Percentiles rank a stretch among this genome's conserved stretches.
Evolutionary conservation across 768 basidiomycete species (phyloP).

Genomic region (Agrocybe chaxingu): DNA sequence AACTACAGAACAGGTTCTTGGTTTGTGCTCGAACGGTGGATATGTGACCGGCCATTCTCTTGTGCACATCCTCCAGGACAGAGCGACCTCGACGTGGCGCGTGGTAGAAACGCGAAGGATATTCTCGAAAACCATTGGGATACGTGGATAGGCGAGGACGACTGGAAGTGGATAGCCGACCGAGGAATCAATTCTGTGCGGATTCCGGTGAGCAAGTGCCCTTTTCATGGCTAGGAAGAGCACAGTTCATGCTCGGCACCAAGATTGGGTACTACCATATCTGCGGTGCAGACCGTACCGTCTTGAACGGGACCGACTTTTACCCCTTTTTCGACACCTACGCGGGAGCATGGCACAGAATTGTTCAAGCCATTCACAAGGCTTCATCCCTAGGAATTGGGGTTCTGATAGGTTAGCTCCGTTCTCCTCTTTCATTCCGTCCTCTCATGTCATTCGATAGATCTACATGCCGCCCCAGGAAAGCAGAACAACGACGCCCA

Average conservation of each 20-base stretch:
- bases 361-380: conserved; percentile 54
- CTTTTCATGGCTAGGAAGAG: neutral
- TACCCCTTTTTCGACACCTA: conserved; percentile 45
- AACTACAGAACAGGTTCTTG: conserved; percentile 50
- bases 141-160: conserved; percentile 60
- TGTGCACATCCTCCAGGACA: conserved; percentile 51
- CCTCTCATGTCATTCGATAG: conserved; percentile 26
- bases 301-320: conserved; percentile 68
- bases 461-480: conserved; percentile 73
- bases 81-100: conserved; percentile 71
- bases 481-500: conserved; percentile 73
- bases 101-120: conserved; percentile 43
- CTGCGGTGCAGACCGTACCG: conserved; percentile 53
- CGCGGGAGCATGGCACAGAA: conserved; percentile 64
- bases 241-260: neutral
- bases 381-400: conserved; percentile 63
- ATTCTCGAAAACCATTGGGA: conserved; percentile 73
- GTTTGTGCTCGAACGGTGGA: conserved; percentile 83
- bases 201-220: conserved; percentile 46
- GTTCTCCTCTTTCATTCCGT: neutral
- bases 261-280: conserved; percentile 77
- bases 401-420: conserved; percentile 59
- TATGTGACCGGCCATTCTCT: conserved; percentile 55
- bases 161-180: conserved; percentile 59
- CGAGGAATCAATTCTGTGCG: conserved; percentile 62